Base-by-base conservation (phyloP, 1,139 yeast genomes). In the Maudiozyma humilis region DNA sequence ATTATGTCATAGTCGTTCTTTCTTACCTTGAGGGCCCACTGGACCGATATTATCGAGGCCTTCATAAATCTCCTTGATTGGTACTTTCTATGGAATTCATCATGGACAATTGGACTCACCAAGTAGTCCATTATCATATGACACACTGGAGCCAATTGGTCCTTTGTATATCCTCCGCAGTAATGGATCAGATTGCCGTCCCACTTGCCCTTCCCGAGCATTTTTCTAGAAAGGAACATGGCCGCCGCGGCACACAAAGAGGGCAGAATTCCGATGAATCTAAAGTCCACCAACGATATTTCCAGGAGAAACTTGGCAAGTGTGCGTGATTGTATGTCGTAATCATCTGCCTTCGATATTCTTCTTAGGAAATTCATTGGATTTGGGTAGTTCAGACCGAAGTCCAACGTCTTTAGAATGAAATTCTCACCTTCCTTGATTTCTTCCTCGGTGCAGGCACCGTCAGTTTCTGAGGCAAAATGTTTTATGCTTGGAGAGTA, bases 341-440 rank as follows among this genome's bases (percentile, higher is more conserved):
- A 89, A 64, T 86, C 91, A 65, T 89, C 97, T 34, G 97, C 97
- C 64, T 87, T 87, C 41, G 95, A 86, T 46, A 87, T 86, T 62
- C 97, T 76, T 63, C 97, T 78, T 56, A 89, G 69, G 60, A 88
- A 89, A 66, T 88, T 88, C 88, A 89, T 83, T 47, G 97, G 96
- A 60, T 87, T 87, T 44, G 96, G 96, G 60, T 84, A 87, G 56
- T 86, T 82, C 57, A 88, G 72, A 62, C 86, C 85, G 64, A 84
- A 89, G 52, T 79, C 75, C 45, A 89, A 69, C 35, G 82, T 79
- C 53, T 85, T 83, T 47, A 89, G 68, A 44, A 89, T 82, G 58
- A 78, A 82, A 60, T 82, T 82, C 64, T 89, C 97, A 33, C 95
- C 95, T 59, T 80, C 84, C 55, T 88, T 72, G 44, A 89, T 85